Base-by-base conservation (phyloP, 2,329 filamentous ascomycete species). In the Dactylonectria estremocensis region DNA sequence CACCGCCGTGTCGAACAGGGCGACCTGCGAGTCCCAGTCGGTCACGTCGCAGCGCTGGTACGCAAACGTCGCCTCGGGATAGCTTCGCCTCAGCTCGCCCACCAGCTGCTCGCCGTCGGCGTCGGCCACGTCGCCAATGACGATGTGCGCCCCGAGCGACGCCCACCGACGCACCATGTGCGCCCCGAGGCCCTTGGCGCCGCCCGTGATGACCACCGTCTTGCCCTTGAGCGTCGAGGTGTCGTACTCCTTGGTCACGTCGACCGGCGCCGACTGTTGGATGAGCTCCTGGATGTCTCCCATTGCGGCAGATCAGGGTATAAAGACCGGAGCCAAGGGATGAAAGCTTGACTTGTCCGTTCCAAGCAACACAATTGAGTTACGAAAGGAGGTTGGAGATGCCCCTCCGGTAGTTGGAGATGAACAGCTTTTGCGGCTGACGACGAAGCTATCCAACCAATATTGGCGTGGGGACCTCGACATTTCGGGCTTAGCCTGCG, bases 21-120 rank as follows among this genome's bases (percentile, higher is more conserved):
- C 80, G 52, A 90, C 87, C 75, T 93, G 91, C 6, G 87, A 88
- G 49, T 88, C 81, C 89, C 90, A 93, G 69, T 86, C 83, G 1
- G 88, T 89, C 10, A 93, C 91, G 79, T 93, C 88, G 82, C 89
- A 91, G 72, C 86, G 83, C 58, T 89, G 80, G 76, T 88, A 92
- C 74, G 87, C 82, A 67, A 88, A 86, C 28, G 85, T 69, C 77
- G 81, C 35, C 78, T 82, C 67, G 75, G 75, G 77, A 54, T 81
- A 68, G 14, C 64, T 76, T 48, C 81, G 74, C 48, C 85, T 83
- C 45, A 91, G 79, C 31, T 86, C 81, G 13, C 86, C 85, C 9
- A 89, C 85, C 24, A 93, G 82, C 22, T 81, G 78, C 69, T 88
- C 83, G 24, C 90, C 90, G 18, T 78, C 70, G 64, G 14, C 14